phyloP scores from a whole-genome alignment of 805 yeast genomes.

The Wickerhamomyces silvicola region DNA sequence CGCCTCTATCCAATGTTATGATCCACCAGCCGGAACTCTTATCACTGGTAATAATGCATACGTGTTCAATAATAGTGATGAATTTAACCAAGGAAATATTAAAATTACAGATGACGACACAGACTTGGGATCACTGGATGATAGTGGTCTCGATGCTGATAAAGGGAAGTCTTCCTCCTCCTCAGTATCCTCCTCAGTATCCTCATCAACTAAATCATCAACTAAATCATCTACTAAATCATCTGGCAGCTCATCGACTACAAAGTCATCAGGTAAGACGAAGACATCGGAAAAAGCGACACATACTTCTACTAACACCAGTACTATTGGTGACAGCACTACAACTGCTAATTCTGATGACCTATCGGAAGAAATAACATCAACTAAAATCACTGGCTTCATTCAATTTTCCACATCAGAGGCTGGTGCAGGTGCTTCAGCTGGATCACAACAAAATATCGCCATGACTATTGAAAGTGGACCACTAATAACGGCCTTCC shows the following conservation, averaged over 20 bases:
- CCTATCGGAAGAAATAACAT: neutral
- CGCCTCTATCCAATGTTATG: conserved; percentile 62
- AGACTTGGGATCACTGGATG: conserved; percentile 51
- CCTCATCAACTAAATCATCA: conserved; percentile 6
- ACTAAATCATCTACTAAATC: conserved; percentile 5
- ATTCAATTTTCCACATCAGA: neutral
- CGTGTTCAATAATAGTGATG: conserved; percentile 43
- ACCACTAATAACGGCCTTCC: too few species aligned
- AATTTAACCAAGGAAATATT: conserved; percentile 43
- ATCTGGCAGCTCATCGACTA: neutral
- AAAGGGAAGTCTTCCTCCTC: conserved; percentile 16
- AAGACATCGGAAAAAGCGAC: too few species aligned
- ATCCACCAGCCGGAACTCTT: conserved; percentile 53
- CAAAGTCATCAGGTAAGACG: too few species aligned
- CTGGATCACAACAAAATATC: neutral
- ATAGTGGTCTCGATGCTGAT: conserved; percentile 60
- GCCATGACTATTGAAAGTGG: neutral
- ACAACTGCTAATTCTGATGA: neutral
- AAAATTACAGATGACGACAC: conserved; percentile 59
- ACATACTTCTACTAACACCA: neutral
- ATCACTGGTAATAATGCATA: conserved; percentile 44
- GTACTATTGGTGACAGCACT: neutral
- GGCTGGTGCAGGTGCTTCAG: neutral
- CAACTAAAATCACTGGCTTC: neutral
- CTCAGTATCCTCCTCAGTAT: conserved; percentile 8